phyloP scores from a whole-genome alignment of 2,329 filamentous ascomycete genomes.

The Rugonectria rugulosa region DNA sequence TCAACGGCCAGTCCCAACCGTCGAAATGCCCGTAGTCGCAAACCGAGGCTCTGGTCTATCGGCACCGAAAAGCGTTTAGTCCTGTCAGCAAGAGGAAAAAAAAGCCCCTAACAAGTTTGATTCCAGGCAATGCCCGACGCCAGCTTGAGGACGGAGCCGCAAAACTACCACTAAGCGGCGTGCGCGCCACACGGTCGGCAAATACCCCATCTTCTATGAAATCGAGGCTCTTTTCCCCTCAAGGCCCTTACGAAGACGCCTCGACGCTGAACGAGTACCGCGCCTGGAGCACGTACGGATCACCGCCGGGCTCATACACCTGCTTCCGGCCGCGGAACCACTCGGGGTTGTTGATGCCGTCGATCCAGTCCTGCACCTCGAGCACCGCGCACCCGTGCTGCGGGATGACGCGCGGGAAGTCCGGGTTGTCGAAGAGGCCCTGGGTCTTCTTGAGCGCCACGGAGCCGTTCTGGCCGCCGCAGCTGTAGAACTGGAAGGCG shows the following conservation, averaged over 20 bases:
- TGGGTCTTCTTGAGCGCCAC: conserved; percentile 75
- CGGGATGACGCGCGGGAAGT: conserved; percentile 68
- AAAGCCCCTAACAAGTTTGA: too few species aligned
- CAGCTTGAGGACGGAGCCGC: too few species aligned
- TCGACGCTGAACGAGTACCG: conserved; percentile 67
- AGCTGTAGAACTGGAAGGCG: conserved; percentile 88
- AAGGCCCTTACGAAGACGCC: conserved; percentile 19
- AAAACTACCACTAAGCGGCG: too few species aligned
- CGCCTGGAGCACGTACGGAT: conserved; percentile 68
- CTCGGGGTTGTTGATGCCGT: conserved; percentile 89
- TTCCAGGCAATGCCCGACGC: too few species aligned
- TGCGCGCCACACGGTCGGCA: too few species aligned
- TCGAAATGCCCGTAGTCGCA: too few species aligned
- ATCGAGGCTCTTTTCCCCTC: not conserved
- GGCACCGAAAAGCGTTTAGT: too few species aligned
- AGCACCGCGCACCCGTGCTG: conserved; percentile 88
- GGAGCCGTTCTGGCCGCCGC: conserved; percentile 77
- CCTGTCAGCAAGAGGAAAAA: too few species aligned
- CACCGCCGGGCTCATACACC: conserved; percentile 65
- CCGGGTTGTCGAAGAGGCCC: conserved; percentile 62
- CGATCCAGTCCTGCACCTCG: conserved; percentile 94
- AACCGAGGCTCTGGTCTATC: too few species aligned
- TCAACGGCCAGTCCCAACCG: too few species aligned
- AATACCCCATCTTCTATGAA: too few species aligned
- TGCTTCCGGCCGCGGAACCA: conserved; percentile 76